A percentile compares a stretch with the other conserved stretches of the same genome.
phyloP scores from a whole-genome alignment of 2,329 filamentous ascomycete species.

The Acarospora socialis region DNA sequence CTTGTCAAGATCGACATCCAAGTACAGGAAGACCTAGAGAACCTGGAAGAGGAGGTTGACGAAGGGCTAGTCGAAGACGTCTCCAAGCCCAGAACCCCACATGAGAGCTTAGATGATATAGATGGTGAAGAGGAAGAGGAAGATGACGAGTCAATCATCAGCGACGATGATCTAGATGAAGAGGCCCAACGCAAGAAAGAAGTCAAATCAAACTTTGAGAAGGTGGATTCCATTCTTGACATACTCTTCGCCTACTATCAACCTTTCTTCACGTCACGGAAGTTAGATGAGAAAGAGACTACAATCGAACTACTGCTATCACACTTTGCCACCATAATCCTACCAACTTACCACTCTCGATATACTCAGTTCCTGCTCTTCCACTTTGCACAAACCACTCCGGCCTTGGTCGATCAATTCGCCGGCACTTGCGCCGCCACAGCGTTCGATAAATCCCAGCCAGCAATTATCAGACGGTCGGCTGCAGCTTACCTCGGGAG shows the following conservation, averaged over 20 bases:
- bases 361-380: constrained; percentile 95
- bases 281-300: constrained; percentile 53
- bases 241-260: constrained; percentile 74
- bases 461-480: constrained; percentile 63
- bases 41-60: constrained; percentile 77
- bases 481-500: constrained; percentile 87
- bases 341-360: constrained; percentile 80
- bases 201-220: constrained; percentile 70
- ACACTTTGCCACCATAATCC: constrained; percentile 75
- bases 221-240: constrained; percentile 83
- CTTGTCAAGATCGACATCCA: constrained; percentile 91
- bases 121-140: constrained; percentile 19
- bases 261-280: constrained; percentile 54
- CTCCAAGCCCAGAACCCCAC: no score
- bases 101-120: constrained; percentile 38
- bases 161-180: constrained; percentile 53
- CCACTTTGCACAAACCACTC: constrained; percentile 77
- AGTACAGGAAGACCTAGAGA: constrained; percentile 85
- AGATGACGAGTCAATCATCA: constrained; percentile 56
- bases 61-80: constrained; percentile 52
- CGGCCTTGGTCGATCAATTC: constrained; percentile 67
- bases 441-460: constrained; percentile 53
- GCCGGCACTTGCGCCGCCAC: constrained; percentile 62
- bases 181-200: constrained; percentile 48
- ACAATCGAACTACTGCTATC: constrained; percentile 66